Evolutionary conservation across 2,329 filamentous ascomycete species (phyloP).

Genomic region (Colletotrichum liriopes): DNA sequence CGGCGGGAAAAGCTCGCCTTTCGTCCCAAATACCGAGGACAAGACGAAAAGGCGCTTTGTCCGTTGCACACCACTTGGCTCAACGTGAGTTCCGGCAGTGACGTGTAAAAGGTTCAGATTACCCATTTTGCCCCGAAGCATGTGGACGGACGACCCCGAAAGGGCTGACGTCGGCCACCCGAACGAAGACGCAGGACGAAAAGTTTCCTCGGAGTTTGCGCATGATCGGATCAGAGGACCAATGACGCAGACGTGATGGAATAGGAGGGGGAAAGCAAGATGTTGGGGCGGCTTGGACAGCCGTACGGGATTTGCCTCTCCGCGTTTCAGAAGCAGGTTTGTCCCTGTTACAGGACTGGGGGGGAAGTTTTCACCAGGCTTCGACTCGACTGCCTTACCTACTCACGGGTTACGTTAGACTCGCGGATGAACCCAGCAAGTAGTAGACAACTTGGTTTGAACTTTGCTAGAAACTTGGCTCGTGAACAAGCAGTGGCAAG

Average conservation of each 20-base stretch:
- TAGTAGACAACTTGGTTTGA: neutral
- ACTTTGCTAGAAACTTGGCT: neutral
- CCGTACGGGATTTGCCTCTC: conserved; percentile 40
- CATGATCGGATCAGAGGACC: conserved; percentile 22
- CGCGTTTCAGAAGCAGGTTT: conserved; percentile 43
- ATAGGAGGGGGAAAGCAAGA: neutral
- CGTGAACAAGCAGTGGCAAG: neutral
- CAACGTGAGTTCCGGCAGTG: neutral
- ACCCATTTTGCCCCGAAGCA: neutral
- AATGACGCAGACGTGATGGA: conserved; percentile 12
- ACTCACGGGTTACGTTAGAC: conserved; percentile 6
- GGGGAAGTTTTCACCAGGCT: neutral
- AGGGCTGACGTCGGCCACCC: conserved; percentile 25
- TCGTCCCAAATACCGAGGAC: conserved; percentile 24
- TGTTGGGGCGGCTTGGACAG: conserved; percentile 16
- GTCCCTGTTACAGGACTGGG: conserved; percentile 20
- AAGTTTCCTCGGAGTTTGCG: conserved; percentile 19
- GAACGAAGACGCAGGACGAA: conserved; percentile 26
- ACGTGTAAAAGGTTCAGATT: conserved; percentile 23
- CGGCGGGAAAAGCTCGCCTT: neutral
- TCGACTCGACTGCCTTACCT: neutral
- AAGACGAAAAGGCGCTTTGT: conserved; percentile 20
- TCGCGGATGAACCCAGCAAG: neutral
- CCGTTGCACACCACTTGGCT: neutral
- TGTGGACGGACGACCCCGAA: conserved; percentile 16